Evolutionary conservation across 352 stramenopile species (phyloP).

Genomic region (Aphanomyces astaci): DNA sequence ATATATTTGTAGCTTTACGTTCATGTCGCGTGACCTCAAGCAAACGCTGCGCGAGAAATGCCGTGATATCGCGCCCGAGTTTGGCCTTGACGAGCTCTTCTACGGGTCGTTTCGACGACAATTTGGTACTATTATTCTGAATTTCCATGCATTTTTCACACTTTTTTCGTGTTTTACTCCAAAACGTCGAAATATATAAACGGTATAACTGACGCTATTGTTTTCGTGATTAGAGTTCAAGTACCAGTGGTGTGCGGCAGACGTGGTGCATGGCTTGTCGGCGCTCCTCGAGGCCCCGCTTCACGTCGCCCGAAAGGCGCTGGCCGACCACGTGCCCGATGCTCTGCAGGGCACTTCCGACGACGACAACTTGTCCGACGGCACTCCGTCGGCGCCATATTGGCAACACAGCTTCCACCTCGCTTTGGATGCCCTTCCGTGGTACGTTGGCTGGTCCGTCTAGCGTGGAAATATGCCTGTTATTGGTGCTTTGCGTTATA

Average conservation of each 20-base stretch:
- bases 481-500: too few relatives aligned
- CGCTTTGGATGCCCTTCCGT: slow-evolving; percentile 59
- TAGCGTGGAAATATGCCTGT: too few relatives aligned
- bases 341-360: background rate
- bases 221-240: slow-evolving; percentile 60
- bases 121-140: too few relatives aligned
- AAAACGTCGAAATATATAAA: background rate
- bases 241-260: slow-evolving; percentile 90
- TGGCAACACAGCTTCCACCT: slow-evolving; percentile 77
- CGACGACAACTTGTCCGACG: background rate
- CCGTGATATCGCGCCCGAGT: slow-evolving; percentile 88
- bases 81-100: slow-evolving; percentile 93
- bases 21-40: slow-evolving; percentile 92
- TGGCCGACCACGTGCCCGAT: slow-evolving; percentile 11
- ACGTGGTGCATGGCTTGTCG: slow-evolving; percentile 92
- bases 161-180: too few relatives aligned
- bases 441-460: too few relatives aligned
- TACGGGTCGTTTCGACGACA: slow-evolving; percentile 93
- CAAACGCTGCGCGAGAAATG: slow-evolving; percentile 89
- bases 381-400: slow-evolving; percentile 28
- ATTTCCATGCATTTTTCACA: too few relatives aligned
- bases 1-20: slow-evolving; percentile 77
- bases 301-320: slow-evolving; percentile 22
- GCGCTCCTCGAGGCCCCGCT: slow-evolving; percentile 88
- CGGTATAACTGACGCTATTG: background rate